Percentiles rank a stretch among this genome's conserved stretches.
These are phyloP conservation scores for Trichoderma koningii DNA, from an alignment of 2,329 filamentous ascomycete species.

Conservation along the genomic window DNA sequence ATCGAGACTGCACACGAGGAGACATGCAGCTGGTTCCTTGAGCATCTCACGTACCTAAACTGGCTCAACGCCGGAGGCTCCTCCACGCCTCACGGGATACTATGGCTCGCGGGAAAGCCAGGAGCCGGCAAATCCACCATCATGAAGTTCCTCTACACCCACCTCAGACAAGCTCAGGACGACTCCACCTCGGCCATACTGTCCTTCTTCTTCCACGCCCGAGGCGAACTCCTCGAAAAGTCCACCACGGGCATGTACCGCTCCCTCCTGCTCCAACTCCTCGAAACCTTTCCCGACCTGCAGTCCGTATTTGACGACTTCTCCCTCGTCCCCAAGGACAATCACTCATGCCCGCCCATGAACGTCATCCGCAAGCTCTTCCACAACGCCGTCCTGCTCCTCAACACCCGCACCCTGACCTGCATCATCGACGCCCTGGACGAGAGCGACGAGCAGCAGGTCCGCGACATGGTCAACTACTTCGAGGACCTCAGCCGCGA, in stretches of 20 bases:
- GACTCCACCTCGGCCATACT: neutral
- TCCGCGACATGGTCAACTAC: conserved; percentile 46
- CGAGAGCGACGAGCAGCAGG: conserved; percentile 47
- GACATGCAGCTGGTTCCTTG: conserved; percentile 32
- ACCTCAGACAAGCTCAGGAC: neutral
- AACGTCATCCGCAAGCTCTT: neutral
- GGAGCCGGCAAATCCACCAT: conserved; percentile 28
- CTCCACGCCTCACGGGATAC: conserved; percentile 19
- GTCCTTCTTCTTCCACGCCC: conserved; percentile 54
- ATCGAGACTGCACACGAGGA: conserved; percentile 27
- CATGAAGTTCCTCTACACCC: conserved; percentile 23
- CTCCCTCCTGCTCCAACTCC: conserved; percentile 50
- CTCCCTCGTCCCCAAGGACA: neutral
- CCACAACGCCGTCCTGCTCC: neutral
- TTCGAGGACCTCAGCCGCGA: conserved; percentile 43
- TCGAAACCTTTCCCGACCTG: conserved; percentile 32
- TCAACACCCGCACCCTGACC: conserved; percentile 11
- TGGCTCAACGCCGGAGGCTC: conserved; percentile 25
- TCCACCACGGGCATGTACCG: conserved; percentile 52
- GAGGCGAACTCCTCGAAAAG: conserved; percentile 48
- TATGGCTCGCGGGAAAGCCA: conserved; percentile 28
- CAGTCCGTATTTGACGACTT: conserved; percentile 1
- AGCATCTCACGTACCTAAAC: neutral
- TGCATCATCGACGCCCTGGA: conserved; percentile 48
- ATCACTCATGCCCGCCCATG: neutral